Evolutionary conservation across 2,329 filamentous ascomycete species (phyloP).

Genomic region (Fonsecaea multimorphosa): DNA sequence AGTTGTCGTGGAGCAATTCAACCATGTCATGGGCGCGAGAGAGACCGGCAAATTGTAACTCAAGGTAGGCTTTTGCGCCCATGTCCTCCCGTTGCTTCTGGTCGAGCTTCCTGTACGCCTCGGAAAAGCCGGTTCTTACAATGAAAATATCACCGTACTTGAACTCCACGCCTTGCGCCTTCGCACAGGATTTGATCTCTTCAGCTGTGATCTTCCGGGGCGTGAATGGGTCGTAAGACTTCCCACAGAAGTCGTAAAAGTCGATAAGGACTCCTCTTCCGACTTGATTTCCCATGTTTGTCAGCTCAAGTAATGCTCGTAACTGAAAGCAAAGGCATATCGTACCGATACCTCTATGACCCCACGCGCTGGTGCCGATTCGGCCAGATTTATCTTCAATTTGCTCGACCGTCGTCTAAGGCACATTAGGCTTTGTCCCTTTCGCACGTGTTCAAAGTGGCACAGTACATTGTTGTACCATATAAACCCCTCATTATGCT

Average conservation of each 20-base stretch:
- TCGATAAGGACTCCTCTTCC: slow-evolving; percentile 50
- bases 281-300: slow-evolving; percentile 21
- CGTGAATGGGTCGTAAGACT: slow-evolving; percentile 58
- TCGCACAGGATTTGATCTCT: slow-evolving; percentile 64
- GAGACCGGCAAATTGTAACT: slow-evolving; percentile 52
- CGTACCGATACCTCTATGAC: slow-evolving; percentile 18
- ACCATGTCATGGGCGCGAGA: slow-evolving; percentile 61
- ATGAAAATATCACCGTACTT: slow-evolving; percentile 57
- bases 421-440: background rate
- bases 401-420: background rate
- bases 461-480: slow-evolving; percentile 18
- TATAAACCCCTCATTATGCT: slow-evolving; percentile 11
- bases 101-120: slow-evolving; percentile 31
- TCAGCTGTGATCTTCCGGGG: slow-evolving; percentile 59
- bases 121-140: slow-evolving; percentile 69
- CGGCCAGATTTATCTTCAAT: background rate
- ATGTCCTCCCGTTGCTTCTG: slow-evolving; percentile 27
- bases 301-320: background rate
- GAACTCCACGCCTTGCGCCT: slow-evolving; percentile 66
- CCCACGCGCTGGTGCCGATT: slow-evolving; percentile 12
- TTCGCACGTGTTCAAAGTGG: background rate
- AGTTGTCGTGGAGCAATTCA: slow-evolving; percentile 71
- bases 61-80: slow-evolving; percentile 15
- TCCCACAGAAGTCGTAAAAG: slow-evolving; percentile 54
- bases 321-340: background rate